Base-by-base conservation (phyloP, 108 stramenopile genomes). In the Cyclotella choctawhatcheeana region DNA sequence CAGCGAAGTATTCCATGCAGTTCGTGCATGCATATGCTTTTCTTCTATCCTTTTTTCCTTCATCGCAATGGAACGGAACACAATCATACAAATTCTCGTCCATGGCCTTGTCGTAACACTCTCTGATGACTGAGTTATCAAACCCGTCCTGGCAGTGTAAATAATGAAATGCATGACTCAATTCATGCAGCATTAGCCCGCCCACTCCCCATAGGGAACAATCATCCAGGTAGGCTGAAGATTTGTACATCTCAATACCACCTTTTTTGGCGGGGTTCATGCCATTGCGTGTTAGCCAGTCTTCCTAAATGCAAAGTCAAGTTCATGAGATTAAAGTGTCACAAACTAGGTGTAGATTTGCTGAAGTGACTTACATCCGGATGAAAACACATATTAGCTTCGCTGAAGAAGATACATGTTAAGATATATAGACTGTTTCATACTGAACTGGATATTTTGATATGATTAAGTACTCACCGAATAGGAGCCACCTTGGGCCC, bases 1-100 rank as follows among this genome's bases (percentile, higher is more conserved):
- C 93, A 0, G 96, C 96, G 80, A 93, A 97, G 78, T 95, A 97
- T 79, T 95, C 93, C 90, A 90, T 93, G 30, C 51, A 50, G 76
- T 95, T 87, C n/a, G 81, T 69, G 64, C 90, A 90, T 24, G 96
- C 96, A 81, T 97, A 97, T 17, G 90, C 93, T 50, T 80, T 81
- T 18, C 81, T 73, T 2, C 24, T 60, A 2, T 60, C 59, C 44
- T 58, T 66, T 5, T 85, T 72, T 12, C 88, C 85, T 66, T 85
- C 74, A 7, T 61, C 17, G 26, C 86, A 86, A 68, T 90, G 92
- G 6, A 91, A 89, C 20, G 58, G 45, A 7, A 97, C 96, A 26
- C 69, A 74, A 31, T 97, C 91, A 69, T 97, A 97, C 34, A 92
- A 64, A 27, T 85, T 78, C 21, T 93, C 89, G 44, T 84, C 59